Percentiles rank a stretch among this genome's conserved stretches.
These are phyloP conservation scores for Verbena officinalis DNA, from an alignment of 257 asterid genomes.

Conservation along the genomic window DNA sequence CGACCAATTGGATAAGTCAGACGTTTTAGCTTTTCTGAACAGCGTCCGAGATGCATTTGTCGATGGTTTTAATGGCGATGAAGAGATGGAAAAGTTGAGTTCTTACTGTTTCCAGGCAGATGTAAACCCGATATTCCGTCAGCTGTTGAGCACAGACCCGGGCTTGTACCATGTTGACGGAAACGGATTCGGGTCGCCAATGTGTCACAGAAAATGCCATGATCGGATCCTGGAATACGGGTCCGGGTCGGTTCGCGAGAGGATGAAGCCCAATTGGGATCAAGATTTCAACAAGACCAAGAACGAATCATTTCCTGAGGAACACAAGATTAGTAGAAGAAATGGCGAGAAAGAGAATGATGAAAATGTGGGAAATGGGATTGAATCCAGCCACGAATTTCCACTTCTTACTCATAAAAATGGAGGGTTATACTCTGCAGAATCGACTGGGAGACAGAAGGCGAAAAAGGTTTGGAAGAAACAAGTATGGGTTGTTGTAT, in stretches of 20 bases:
- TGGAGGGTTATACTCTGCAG: slow-evolving; percentile 47
- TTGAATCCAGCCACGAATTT: slow-evolving; percentile 42
- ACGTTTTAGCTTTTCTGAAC: slow-evolving; percentile 56
- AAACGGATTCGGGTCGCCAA: slow-evolving; percentile 48
- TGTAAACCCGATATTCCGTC: slow-evolving; percentile 75
- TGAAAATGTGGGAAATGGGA: slow-evolving; percentile 34
- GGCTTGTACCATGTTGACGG: no score
- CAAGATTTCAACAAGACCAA: slow-evolving; percentile 44
- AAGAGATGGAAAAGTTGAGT: slow-evolving; percentile 42
- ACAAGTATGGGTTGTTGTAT: slow-evolving; percentile 77
- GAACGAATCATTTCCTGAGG: slow-evolving; percentile 42
- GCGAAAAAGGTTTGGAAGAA: slow-evolving; percentile 84
- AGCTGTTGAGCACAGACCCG: slow-evolving; percentile 53
- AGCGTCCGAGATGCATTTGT: slow-evolving; percentile 57
- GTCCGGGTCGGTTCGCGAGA: slow-evolving; percentile 37
- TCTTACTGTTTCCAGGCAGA: slow-evolving; percentile 89
- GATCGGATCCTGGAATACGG: slow-evolving; percentile 38
- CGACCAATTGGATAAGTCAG: slow-evolving; percentile 56
- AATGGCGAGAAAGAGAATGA: slow-evolving; percentile 34
- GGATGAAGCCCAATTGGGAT: slow-evolving; percentile 30
- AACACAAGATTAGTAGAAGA: slow-evolving; percentile 32
- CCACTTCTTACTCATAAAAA: slow-evolving; percentile 41
- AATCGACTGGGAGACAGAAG: slow-evolving; percentile 48
- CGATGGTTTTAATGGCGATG: slow-evolving; percentile 33
- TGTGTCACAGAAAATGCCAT: slow-evolving; percentile 33